Evolutionary conservation across 805 yeast species (phyloP).

Genomic region (Saturnispora dispora): DNA sequence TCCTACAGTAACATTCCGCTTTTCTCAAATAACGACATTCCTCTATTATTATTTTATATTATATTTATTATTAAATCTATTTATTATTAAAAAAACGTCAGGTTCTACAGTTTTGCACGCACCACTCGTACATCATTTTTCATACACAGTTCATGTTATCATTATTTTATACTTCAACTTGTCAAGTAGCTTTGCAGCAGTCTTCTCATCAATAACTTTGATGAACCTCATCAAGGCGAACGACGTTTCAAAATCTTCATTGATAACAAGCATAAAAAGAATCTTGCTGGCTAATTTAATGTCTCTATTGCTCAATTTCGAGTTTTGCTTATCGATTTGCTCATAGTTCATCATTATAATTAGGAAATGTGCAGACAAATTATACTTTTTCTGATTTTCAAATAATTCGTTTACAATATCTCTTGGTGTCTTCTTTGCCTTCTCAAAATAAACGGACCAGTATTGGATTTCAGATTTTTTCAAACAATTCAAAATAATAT

Average conservation of each 20-base stretch:
- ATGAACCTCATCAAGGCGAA: slow-evolving; percentile 47
- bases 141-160: background rate
- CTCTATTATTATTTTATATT: slow-evolving; percentile 1
- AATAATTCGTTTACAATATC: slow-evolving; percentile 34
- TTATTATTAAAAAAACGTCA: background rate
- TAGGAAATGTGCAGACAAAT: slow-evolving; percentile 42
- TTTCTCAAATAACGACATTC: slow-evolving; percentile 27
- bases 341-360: slow-evolving; percentile 45
- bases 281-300: slow-evolving; percentile 34
- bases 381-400: slow-evolving; percentile 31
- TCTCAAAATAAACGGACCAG: slow-evolving; percentile 40
- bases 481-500: slow-evolving; percentile 42
- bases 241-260: slow-evolving; percentile 42
- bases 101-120: too few relatives aligned
- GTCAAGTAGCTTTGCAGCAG: slow-evolving; percentile 30
- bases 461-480: slow-evolving; percentile 44
- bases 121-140: background rate
- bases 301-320: slow-evolving; percentile 24
- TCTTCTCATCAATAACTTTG: slow-evolving; percentile 35
- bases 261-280: slow-evolving; percentile 32
- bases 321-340: slow-evolving; percentile 7
- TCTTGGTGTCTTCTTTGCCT: slow-evolving; percentile 35
- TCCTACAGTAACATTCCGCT: background rate
- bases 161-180: slow-evolving; percentile 15
- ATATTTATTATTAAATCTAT: background rate